Evolutionary conservation across 1,139 yeast genomes (phyloP), one percentile per base, ranked within the genome.

Genomic region (Kluyveromyces sp.): DNA sequence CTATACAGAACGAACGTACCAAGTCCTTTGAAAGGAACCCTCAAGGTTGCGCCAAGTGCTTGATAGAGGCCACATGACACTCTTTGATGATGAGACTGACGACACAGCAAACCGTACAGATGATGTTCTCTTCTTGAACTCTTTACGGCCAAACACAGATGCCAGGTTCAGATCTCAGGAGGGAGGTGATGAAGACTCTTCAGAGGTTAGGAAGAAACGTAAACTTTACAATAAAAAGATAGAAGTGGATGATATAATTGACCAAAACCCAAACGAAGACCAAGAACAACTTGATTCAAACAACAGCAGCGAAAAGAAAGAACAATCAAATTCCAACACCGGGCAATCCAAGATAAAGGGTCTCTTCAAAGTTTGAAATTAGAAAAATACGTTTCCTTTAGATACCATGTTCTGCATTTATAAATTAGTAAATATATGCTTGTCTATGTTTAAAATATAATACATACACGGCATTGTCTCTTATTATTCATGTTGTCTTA

Each of bases 151-250:
- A 21, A 37, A 30, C 4, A 34, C 35, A 30, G 38, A 35, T 26
- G n/a, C 21, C 7, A 25, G 37, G 28, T 30, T n/a, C 32, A 32
- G 35, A 10, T n/a, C n/a, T 4, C 31, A 37, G 7, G 39, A 37
- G n/a, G 10, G 15, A 27, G 10, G 26, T 4, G 45, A 42, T n/a
- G 43, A 21, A 2, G 26, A 28, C 4, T 10, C 37, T 26, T 15
- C 39, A 2, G 39, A 36, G 25, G 29, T 26, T 10, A 47, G 41
- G 38, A 57, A 50, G 45, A 56, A 51, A 35, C 51, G 58, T 10
- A 52, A 52, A 34, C 48, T 57, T 26, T 48, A 54, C 5, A 49
- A 54, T 28, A 53, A 53, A 34, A 53, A 54, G 27, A 52, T 57
- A n/a, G 54, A 56, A 40, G 53, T 50, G n/a, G 25, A 41, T 10